Base-by-base conservation (phyloP, 2,329 filamentous ascomycete species). In the Apiospora hydei region DNA sequence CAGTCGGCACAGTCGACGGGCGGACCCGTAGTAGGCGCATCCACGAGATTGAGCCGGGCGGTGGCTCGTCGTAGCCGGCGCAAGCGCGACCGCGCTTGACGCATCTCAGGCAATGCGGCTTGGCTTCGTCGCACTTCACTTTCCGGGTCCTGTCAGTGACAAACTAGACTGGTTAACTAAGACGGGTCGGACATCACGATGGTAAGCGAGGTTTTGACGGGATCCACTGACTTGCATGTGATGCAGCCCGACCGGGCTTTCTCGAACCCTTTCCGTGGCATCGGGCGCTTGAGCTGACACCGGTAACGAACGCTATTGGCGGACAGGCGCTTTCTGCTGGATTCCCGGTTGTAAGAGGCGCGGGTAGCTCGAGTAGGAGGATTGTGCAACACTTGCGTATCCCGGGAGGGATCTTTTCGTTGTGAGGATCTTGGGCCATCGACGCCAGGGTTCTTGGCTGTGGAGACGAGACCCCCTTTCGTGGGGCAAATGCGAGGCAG, bases 111-210 rank as follows among this genome's bases (percentile, higher is more conserved):
- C 80, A 81, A 0, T 74, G 64, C 2, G 80, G 80, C 34, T 76
- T 74, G 4, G 72, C 75, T 73, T 81, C 80, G 44, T 82, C 80
- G 34, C 80, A 81, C 71, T 81, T 82, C 64, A 82, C 76, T 66
- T 76, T 77, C 26, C 80, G 77, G 43, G 75, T 74, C 67, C 80
- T 80, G 70, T 34, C n/a, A 61, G n/a, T 3, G 8, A 30, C n/a
- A 71, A 61, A 44, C 14, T 67, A 16, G 3, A 30, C 18, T 21
- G 1, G 2, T 47, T 47, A 46, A 34, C 64, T 10, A 8, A 16
- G 16, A 21, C 16, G 11, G 10, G 18, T 47, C 2, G 13, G 4
- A 16, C 13, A 30, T 30, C 44, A 30, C 26, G 1, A n/a, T 30
- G 26, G 2, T 16, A 18, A 18, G 21, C 30, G 16, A 46, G 18